Conservation (phyloP, 2,329 filamentous ascomycete species). For the Botrytis fragariae region DNA sequence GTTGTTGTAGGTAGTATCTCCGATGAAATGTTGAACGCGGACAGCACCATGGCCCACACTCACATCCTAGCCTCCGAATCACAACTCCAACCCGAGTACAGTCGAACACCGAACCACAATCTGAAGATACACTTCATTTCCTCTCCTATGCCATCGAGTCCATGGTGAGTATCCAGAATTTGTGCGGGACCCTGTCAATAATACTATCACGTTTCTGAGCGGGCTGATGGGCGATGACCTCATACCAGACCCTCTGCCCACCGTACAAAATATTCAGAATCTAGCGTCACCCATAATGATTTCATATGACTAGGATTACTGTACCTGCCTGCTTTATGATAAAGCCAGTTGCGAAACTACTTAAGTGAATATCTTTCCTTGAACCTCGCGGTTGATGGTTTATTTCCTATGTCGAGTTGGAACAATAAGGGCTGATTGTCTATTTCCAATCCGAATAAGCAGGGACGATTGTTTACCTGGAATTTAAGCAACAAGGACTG, state of each 20-base stretch:
- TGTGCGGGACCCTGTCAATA: not conserved
- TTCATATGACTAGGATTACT: not conserved
- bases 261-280: rapidly evolving
- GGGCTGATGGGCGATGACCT: not conserved
- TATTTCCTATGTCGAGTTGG: not conserved
- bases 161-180: constrained; percentile 41
- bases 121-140: constrained; percentile 71
- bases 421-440: not conserved
- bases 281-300: not conserved
- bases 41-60: constrained; percentile 24
- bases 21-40: not conserved
- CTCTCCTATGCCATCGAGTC: constrained; percentile 67
- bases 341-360: not conserved
- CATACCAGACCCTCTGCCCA: not conserved
- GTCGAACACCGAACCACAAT: constrained; percentile 29
- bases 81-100: constrained; percentile 14
- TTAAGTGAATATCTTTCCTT: not conserved
- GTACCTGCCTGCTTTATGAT: not conserved
- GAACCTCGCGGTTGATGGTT: not conserved
- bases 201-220: not conserved
- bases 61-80: constrained; percentile 41
- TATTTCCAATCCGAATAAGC: no score
- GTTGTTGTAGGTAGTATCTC: not conserved
- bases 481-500: not conserved
- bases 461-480: not conserved